Evolutionary conservation across 257 asterid genomes (phyloP), one percentile per base, ranked within the genome.

Genomic region (Buddleja alternifolia): DNA sequence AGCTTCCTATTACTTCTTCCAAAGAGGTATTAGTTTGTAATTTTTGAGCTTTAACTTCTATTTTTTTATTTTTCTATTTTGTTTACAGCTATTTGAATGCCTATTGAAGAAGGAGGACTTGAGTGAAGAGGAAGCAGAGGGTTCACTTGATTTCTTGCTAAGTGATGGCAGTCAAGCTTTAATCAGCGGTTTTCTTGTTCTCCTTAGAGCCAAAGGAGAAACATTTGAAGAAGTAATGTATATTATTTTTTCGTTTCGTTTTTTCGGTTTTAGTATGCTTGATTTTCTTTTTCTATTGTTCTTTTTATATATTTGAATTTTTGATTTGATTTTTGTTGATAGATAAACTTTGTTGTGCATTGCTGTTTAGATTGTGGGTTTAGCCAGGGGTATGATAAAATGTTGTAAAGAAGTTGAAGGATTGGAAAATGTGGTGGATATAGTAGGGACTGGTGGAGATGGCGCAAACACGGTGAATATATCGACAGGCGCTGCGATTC

Each of bases 381-480:
- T 92, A 82, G 96, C 97, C 0, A 89, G 90, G 80, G 93, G 83
- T 21, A 89, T 92, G 97, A 81, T 92, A 44, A 85, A 81, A 69
- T 83, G 86, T 36, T 68, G 93, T 63, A 82, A 73, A 45, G 80
- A 73, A 64, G 92, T 92, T 0, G 85, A 89, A 58, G 95, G 96
- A 17, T 72, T 89, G 62, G 81, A 73, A 29, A 84, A 75, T 29
- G 85, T 76, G 0, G 97, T 92, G 68, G 96, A 92, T 68, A 89
- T 92, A 78, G 96, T 92, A 24, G 97, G 96, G 61, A 89, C 96
- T 2, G 95, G 95, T 41, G 96, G 97, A 41, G 96, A 92, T 83
- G 96, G 93, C 6, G 92, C 92, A 20, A 89, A 87, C 84, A 92
- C 95, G 0, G 92, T 89, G 69, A 92, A 92, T 63, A 87, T 92